phyloP scores from a whole-genome alignment of 2,329 filamentous ascomycete species.

The Botrytis elliptica region DNA sequence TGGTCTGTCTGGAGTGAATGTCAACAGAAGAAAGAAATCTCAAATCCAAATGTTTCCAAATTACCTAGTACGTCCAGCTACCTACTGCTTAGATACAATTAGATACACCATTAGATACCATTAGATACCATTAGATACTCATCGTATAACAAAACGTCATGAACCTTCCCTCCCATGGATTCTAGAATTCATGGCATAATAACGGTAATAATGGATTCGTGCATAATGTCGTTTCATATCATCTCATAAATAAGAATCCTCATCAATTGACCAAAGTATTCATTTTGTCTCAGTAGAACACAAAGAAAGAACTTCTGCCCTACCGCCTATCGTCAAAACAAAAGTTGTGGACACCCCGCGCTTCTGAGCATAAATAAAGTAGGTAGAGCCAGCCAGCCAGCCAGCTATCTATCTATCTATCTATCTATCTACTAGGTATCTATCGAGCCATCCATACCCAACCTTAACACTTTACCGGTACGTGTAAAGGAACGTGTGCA shows the following conservation, averaged over 20 bases:
- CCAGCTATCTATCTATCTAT: neutral
- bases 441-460: neutral
- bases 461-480: constrained; percentile 2
- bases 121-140: neutral
- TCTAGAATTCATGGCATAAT: neutral
- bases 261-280: neutral
- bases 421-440: neutral
- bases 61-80: neutral
- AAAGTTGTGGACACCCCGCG: constrained; percentile 20
- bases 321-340: constrained; percentile 1
- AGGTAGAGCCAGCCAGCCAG: neutral
- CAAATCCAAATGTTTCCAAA: neutral
- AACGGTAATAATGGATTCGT: neutral
- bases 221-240: neutral
- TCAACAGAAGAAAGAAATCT: neutral
- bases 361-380: constrained; percentile 19
- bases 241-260: neutral
- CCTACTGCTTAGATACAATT: too few species aligned
- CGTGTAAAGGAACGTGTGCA: constrained; percentile 16
- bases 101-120: too few species aligned
- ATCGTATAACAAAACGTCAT: neutral
- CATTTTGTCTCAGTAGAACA: neutral
- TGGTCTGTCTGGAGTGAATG: neutral
- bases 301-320: constrained; percentile 8
- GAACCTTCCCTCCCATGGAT: neutral